Percentiles rank a stretch among this genome's conserved stretches.
Evolutionary conservation across 2,329 filamentous ascomycete genomes (phyloP).

Genomic region (Xylaria sp.): DNA sequence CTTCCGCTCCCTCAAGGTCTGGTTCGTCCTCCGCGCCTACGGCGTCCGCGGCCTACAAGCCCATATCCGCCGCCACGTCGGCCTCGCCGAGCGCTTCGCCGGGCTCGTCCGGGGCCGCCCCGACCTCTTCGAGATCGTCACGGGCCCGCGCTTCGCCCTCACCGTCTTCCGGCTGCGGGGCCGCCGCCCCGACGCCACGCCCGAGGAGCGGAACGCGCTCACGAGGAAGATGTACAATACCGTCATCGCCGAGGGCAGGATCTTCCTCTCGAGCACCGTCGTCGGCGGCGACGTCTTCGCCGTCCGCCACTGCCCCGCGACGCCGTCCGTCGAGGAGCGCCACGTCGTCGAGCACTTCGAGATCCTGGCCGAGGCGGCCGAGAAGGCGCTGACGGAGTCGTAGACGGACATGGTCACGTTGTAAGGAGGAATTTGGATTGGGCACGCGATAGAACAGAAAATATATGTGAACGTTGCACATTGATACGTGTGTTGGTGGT

Average conservation of each 20-base stretch:
- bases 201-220: conserved; percentile 62
- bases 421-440: not conserved
- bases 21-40: conserved; percentile 88
- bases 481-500: not conserved
- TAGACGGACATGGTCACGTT: conserved; percentile 7
- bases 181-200: conserved; percentile 35
- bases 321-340: conserved; percentile 68
- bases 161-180: conserved; percentile 69
- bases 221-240: conserved; percentile 77
- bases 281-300: conserved; percentile 72
- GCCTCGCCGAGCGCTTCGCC: conserved; percentile 71
- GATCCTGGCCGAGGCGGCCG: conserved; percentile 66
- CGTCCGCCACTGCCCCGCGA: conserved; percentile 80
- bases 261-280: conserved; percentile 80
- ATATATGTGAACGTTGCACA: not conserved
- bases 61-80: conserved; percentile 72
- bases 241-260: conserved; percentile 73
- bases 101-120: conserved; percentile 56
- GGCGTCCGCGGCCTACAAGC: conserved; percentile 74
- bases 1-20: conserved; percentile 89
- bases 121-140: conserved; percentile 77
- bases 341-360: conserved; percentile 76
- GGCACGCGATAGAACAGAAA: not conserved
- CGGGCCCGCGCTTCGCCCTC: conserved; percentile 75
- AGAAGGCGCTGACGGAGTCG: conserved; percentile 50